Evolutionary conservation across 1,284 basidiomycete species (phyloP).

Genomic region (Pyrrhoderma lamaoense): DNA sequence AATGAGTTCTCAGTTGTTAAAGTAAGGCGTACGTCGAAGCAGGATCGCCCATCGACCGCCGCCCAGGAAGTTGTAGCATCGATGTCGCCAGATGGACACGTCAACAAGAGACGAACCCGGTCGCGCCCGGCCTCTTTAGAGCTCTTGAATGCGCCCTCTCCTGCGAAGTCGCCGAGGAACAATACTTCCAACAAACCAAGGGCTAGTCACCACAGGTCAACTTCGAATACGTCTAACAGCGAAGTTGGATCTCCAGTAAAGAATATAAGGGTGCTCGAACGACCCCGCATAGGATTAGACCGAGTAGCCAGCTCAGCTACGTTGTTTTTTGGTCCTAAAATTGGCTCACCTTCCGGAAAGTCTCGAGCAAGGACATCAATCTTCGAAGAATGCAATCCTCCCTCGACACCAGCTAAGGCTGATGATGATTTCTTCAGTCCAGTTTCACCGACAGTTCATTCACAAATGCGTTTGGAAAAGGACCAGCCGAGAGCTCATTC

Average conservation of each 20-base stretch:
- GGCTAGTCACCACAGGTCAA: conserved; percentile 26
- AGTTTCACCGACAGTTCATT: conserved; percentile 8
- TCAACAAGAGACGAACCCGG: conserved; percentile 62
- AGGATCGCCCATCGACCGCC: conserved; percentile 10
- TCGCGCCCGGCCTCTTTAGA: conserved; percentile 62
- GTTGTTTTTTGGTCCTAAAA: conserved; percentile 65
- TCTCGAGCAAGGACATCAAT: conserved; percentile 4
- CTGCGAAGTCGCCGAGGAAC: conserved; percentile 19
- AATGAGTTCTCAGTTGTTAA: conserved; percentile 15
- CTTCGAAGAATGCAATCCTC: conserved; percentile 24
- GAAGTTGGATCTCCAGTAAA: conserved; percentile 11
- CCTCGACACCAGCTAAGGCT: conserved; percentile 25
- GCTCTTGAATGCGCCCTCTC: conserved; percentile 36
- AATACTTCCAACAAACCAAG: conserved; percentile 29
- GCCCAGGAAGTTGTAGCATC: conserved; percentile 53
- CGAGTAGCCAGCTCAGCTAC: conserved; percentile 44
- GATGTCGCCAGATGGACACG: conserved; percentile 64
- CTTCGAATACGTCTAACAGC: conserved; percentile 20
- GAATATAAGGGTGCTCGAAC: conserved; percentile 14
- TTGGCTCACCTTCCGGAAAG: conserved; percentile 25
- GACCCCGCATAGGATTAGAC: conserved; percentile 1
- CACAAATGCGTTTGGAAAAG: conserved; percentile 13
- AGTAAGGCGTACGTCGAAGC: conserved; percentile 1
- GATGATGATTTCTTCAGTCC: conserved; percentile 9
- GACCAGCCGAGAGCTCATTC: conserved; percentile 29